Evolutionary conservation across 345 rosid genomes (phyloP).

Genomic region (Xanthoceras sorbifolium): DNA sequence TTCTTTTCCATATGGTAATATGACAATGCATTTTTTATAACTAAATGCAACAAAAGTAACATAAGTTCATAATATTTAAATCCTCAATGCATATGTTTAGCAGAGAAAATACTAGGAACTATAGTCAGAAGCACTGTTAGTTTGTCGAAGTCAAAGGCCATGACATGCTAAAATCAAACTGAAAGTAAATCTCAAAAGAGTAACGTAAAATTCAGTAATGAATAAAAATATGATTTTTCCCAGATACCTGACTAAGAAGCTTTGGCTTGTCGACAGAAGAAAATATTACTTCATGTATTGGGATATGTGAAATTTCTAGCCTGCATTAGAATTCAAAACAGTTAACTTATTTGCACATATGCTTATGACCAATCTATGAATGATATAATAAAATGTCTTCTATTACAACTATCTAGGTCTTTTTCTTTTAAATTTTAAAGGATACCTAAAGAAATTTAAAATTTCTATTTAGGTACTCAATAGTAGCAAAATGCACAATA

Average conservation of each 20-base stretch:
- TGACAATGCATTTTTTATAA: background rate
- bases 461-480: background rate
- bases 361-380: constrained; percentile 9
- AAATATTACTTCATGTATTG: constrained; percentile 71
- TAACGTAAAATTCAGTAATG: background rate
- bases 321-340: constrained; percentile 42
- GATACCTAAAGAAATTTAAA: background rate
- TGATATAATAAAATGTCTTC: background rate
- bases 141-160: background rate
- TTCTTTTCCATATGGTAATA: background rate
- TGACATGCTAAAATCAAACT: background rate
- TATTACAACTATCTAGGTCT: background rate
- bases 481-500: background rate
- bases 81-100: background rate
- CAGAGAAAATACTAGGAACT: background rate
- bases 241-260: constrained; percentile 72
- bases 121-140: background rate
- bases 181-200: background rate
- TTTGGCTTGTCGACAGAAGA: constrained; percentile 72
- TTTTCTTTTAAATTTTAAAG: background rate
- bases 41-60: background rate
- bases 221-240: constrained; percentile 1
- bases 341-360: constrained; percentile 13
- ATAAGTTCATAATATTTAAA: background rate
- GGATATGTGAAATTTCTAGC: constrained; percentile 37